These are phyloP conservation scores for Marasmius oreades DNA, from an alignment of 1,284 basidiomycete species.

Conservation along the genomic window DNA sequence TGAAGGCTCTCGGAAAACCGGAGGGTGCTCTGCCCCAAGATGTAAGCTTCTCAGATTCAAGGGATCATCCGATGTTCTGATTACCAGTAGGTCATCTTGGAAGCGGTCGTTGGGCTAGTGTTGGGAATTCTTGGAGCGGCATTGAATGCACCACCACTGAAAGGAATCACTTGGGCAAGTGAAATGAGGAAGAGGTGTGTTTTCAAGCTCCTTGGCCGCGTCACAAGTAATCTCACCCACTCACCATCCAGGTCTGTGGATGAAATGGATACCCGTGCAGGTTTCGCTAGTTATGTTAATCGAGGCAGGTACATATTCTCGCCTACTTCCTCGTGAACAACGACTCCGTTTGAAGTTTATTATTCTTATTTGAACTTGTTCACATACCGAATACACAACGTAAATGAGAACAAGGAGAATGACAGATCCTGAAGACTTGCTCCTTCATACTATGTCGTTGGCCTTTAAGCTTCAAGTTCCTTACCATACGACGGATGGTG, in stretches of 20 bases:
- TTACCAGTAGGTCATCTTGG: slow-evolving; percentile 59
- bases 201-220: not conserved
- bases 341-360: no score
- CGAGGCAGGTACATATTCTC: slow-evolving; percentile 50
- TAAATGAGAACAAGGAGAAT: no score
- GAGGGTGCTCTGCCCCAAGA: slow-evolving; percentile 62
- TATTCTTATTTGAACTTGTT: no score
- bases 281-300: slow-evolving; percentile 69
- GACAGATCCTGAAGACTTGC: no score
- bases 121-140: slow-evolving; percentile 71
- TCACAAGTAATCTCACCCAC: not conserved
- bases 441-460: no score
- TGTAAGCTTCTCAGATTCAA: slow-evolving; percentile 35
- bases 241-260: slow-evolving; percentile 58
- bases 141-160: slow-evolving; percentile 63
- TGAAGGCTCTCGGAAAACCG: slow-evolving; percentile 70
- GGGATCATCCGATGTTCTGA: not conserved
- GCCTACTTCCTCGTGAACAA: not conserved
- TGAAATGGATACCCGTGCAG: slow-evolving; percentile 72
- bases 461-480: no score
- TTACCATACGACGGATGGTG: no score
- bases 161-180: slow-evolving; percentile 85
- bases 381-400: no score
- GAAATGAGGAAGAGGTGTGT: slow-evolving; percentile 80
- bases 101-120: slow-evolving; percentile 62